Percentiles rank a stretch among this genome's conserved stretches.
Conservation (phyloP, 106 monocot genomes). For the Gastrodia elata region DNA sequence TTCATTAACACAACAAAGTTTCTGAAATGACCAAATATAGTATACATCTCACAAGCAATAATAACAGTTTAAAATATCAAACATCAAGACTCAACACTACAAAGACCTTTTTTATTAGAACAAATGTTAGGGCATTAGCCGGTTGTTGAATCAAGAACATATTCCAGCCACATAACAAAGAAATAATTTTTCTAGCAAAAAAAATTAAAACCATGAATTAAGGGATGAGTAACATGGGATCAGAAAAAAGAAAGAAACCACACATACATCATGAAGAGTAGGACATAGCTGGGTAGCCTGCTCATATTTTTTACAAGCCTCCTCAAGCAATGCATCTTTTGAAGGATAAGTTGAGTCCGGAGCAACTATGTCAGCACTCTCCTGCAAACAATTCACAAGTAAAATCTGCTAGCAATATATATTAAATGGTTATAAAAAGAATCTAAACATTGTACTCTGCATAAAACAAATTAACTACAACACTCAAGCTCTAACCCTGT, state of each 20-base stretch:
- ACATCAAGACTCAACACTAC: neutral
- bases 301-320: constrained; percentile 96
- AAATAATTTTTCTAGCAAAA: neutral
- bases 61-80: neutral
- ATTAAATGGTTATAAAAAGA: neutral
- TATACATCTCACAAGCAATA: neutral
- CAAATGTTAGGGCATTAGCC: neutral
- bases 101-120: neutral
- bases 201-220: neutral
- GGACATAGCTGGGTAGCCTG: constrained; percentile 92
- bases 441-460: neutral
- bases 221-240: neutral
- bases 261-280: constrained; percentile 87
- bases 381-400: constrained; percentile 32
- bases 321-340: constrained; percentile 95
- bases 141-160: neutral
- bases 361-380: constrained; percentile 89
- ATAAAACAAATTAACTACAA: neutral
- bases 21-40: neutral
- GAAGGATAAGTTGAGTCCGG: constrained; percentile 57
- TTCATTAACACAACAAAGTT: neutral
- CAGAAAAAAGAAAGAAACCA: neutral
- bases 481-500: neutral
- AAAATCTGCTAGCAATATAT: neutral
- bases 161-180: neutral